A percentile compares a stretch with the other conserved stretches of the same genome.
Evolutionary conservation across 179 eudicot genomes (phyloP).

Genomic region (Camellia oleifera): DNA sequence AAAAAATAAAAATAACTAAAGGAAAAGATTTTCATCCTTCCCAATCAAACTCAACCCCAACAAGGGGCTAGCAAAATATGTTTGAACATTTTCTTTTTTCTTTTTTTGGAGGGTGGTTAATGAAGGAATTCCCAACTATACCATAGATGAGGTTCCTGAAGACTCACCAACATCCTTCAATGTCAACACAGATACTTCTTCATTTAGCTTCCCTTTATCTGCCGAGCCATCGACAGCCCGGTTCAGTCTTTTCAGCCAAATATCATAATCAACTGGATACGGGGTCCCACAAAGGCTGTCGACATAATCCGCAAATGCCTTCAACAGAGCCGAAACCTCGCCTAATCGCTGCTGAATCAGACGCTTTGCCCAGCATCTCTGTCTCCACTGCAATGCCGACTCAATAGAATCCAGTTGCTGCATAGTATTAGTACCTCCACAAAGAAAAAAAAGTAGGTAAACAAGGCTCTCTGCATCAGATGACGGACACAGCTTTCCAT

Average conservation of each 20-base stretch:
- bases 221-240: slow-evolving; percentile 49
- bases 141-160: slow-evolving; percentile 48
- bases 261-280: slow-evolving; percentile 75
- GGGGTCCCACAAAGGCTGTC: slow-evolving; percentile 88
- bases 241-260: slow-evolving; percentile 72
- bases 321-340: slow-evolving; percentile 72
- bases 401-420: slow-evolving; percentile 80
- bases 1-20: too few species aligned
- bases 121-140: slow-evolving; percentile 29
- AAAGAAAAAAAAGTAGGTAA: slow-evolving; percentile 54
- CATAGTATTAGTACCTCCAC: slow-evolving; percentile 52
- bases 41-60: too few species aligned
- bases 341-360: slow-evolving; percentile 69
- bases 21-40: too few species aligned
- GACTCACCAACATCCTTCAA: slow-evolving; percentile 65
- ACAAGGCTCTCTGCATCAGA: slow-evolving; percentile 89
- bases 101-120: too few species aligned
- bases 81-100: neutral
- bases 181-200: slow-evolving; percentile 35
- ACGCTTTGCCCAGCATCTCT: slow-evolving; percentile 75
- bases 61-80: neutral
- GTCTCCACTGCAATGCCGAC: slow-evolving; percentile 79
- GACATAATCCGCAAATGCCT: slow-evolving; percentile 91
- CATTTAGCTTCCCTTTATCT: slow-evolving; percentile 53
- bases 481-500: slow-evolving; percentile 83